Base-by-base conservation (phyloP, 495 filamentous ascomycete genomes). In the Gamarada debralockiae region DNA sequence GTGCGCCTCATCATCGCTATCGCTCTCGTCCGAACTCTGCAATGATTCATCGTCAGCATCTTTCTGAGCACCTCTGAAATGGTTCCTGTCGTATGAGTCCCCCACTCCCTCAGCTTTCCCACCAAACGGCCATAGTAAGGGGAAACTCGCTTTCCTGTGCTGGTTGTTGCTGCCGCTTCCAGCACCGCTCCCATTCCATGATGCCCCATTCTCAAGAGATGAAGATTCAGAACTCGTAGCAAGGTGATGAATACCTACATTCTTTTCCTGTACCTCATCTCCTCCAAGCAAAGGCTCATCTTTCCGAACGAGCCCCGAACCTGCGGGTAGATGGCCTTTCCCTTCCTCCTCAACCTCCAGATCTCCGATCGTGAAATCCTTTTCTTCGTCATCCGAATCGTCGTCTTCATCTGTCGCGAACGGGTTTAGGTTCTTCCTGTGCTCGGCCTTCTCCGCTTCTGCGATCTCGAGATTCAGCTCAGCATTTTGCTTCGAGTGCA, bases 401-500 rank as follows among this genome's bases (percentile, higher is more conserved):
- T 77, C 73, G 22, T 77, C 74, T 37, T 77, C 73, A 15, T 77
- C 74, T 23, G 54, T 37, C 0, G 61, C 57, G 34, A 64, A 64
- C 2, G 61, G 61, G 29, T 64, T 64, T 0, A 58, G 15, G 39
- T 45, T 53, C 27, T 58, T 60, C n/a, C 14, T 40, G 21, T 50
- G 59, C n/a, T 54, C 49, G 12, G 31, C 8, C 6, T 46, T 29
- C 9, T 34, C 50, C 33, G 55, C 47, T 13, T 55, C 51, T 10
- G 50, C 39, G 27, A 55, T 57, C 50, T 49, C 46, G 38, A 59
- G 8, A 51, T 55, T 52, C 44, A 61, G 65, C 40, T 69, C 69
- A 7, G 64, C 56, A 9, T 75, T 74, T 60, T 83, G 83, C 55
- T 86, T 83, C 58, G 86, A 85, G 56, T 90, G 88, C 60, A 86